Evolutionary conservation across 257 asterid species (phyloP).

Genomic region (Lavandula angustifolia): DNA sequence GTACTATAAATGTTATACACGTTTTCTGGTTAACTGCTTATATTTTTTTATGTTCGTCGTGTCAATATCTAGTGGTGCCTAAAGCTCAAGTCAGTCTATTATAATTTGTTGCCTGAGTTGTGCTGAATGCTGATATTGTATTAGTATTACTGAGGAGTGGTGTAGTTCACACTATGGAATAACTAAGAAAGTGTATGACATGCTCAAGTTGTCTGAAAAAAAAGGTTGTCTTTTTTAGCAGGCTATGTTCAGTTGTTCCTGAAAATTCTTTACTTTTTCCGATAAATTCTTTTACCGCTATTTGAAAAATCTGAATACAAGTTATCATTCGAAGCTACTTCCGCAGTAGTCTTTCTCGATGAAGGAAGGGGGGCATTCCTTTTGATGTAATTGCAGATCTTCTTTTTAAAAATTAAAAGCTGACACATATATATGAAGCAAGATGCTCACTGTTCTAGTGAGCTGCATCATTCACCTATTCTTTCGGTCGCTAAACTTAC

Average conservation of each 20-base stretch:
- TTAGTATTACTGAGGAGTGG: neutral
- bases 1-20: neutral
- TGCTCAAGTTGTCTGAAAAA: neutral
- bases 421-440: constrained; percentile 3
- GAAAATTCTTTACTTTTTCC: constrained; percentile 20
- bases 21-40: neutral
- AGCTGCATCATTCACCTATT: constrained; percentile 14
- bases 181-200: neutral
- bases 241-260: neutral
- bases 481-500: constrained; percentile 4
- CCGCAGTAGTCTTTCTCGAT: neutral
- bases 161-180: constrained; percentile 5
- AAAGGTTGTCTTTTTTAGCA: neutral
- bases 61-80: constrained; percentile 17
- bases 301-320: neutral
- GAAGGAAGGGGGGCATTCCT: constrained; percentile 13
- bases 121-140: constrained; percentile 1
- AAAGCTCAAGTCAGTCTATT: constrained; percentile 4
- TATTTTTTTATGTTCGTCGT: neutral
- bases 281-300: constrained; percentile 1
- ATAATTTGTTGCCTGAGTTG: neutral
- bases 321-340: constrained; percentile 7
- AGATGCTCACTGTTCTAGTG: constrained; percentile 18
- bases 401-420: neutral
- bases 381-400: constrained; percentile 4